Evolutionary conservation across 1,284 basidiomycete genomes (phyloP).

Genomic region (Pterulicium gracile): DNA sequence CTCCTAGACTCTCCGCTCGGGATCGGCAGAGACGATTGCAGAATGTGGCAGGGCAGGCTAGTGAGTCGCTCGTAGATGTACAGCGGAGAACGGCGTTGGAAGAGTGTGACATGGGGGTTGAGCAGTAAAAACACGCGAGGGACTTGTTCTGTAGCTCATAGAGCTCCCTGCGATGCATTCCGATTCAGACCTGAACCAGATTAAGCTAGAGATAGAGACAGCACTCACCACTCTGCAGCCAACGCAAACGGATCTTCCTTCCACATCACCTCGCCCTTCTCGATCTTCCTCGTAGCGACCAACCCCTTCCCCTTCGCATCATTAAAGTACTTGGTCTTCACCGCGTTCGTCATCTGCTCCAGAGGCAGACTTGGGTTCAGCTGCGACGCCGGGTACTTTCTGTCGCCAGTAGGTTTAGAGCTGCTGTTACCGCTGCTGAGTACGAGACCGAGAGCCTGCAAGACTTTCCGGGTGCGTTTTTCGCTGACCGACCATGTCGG

Average conservation of each 20-base stretch:
- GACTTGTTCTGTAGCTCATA: constrained; percentile 51
- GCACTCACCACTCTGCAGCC: constrained; percentile 57
- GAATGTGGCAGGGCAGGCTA: constrained; percentile 54
- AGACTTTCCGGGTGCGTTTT: constrained; percentile 63
- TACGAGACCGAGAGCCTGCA: constrained; percentile 49
- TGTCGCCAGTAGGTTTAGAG: no score
- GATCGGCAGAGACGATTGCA: constrained; percentile 70
- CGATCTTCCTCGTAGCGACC: constrained; percentile 57
- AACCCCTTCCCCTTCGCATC: constrained; percentile 76
- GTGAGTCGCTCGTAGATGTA: constrained; percentile 26
- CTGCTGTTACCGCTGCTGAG: constrained; percentile 10
- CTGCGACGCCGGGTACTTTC: constrained; percentile 55
- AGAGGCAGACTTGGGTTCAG: constrained; percentile 59
- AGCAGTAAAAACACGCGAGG: constrained; percentile 54
- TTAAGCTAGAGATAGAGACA: background rate
- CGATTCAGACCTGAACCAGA: constrained; percentile 6
- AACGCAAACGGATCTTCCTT: constrained; percentile 70
- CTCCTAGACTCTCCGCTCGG: constrained; percentile 45
- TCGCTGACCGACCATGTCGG: constrained; percentile 73
- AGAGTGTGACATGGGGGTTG: constrained; percentile 41
- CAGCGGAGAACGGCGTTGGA: constrained; percentile 41
- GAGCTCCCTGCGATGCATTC: no score
- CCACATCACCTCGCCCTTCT: constrained; percentile 70
- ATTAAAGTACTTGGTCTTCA: constrained; percentile 60
- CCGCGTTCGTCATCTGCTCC: constrained; percentile 35